Evolutionary conservation across 331 rosid genomes (phyloP).

Genomic region (Quercus phellos): DNA sequence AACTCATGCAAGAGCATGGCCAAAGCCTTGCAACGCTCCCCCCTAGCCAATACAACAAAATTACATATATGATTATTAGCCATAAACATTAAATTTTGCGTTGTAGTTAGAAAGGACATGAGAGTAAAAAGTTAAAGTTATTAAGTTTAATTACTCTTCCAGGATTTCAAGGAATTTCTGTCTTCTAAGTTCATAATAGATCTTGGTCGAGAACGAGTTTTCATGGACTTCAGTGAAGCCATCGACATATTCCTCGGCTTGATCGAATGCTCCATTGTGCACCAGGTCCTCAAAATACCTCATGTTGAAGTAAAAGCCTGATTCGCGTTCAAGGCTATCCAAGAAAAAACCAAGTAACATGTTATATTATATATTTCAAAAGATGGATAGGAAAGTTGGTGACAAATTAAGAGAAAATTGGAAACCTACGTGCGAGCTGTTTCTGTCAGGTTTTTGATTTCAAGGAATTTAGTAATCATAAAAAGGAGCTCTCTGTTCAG

Average conservation of each 20-base stretch:
- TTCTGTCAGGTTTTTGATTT: neutral
- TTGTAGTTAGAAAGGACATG: too few species aligned
- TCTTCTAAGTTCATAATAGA: slow-evolving; percentile 13
- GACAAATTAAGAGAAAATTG: too few species aligned
- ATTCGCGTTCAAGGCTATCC: slow-evolving; percentile 23
- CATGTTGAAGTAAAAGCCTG: slow-evolving; percentile 15
- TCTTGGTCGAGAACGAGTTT: slow-evolving; percentile 4
- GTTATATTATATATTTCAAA: too few species aligned
- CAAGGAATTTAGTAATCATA: neutral
- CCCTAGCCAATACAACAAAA: neutral
- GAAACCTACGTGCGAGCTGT: slow-evolving; percentile 15
- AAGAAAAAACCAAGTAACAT: neutral
- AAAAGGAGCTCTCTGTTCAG: neutral
- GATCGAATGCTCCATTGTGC: slow-evolving; percentile 7
- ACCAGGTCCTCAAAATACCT: slow-evolving; percentile 8
- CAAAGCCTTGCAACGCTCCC: neutral
- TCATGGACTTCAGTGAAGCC: slow-evolving; percentile 23
- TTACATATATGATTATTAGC: too few species aligned
- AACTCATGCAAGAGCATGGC: neutral
- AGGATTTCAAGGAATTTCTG: slow-evolving; percentile 18
- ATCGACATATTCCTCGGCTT: slow-evolving; percentile 8
- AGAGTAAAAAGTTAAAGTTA: too few species aligned
- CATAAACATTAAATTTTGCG: too few species aligned
- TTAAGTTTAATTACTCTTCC: neutral
- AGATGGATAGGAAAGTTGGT: too few species aligned